Percentiles rank a stretch among this genome's conserved stretches.
These are phyloP conservation scores for Dryadomyces quercus-mongolicae DNA, from an alignment of 2,329 filamentous ascomycete genomes.

Conservation along the genomic window DNA sequence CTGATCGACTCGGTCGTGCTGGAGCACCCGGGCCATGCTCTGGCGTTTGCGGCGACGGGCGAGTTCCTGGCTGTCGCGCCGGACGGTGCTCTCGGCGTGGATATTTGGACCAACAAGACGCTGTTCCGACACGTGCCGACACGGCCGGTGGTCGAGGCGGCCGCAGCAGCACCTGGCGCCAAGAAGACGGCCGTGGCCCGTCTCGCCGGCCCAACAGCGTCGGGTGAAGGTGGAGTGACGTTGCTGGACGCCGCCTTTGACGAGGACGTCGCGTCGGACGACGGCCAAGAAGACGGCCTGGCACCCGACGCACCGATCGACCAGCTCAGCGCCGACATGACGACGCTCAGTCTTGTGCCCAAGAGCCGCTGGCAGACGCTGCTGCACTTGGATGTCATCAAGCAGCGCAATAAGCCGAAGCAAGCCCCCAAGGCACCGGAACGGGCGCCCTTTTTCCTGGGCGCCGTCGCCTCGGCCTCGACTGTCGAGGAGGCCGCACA, in stretches of 20 bases:
- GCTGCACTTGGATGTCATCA: slow-evolving; percentile 82
- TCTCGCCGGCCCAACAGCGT: slow-evolving; percentile 58
- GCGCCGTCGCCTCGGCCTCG: slow-evolving; percentile 10
- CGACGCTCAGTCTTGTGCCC: slow-evolving; percentile 81
- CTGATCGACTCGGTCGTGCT: slow-evolving; percentile 85
- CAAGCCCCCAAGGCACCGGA: slow-evolving; percentile 86
- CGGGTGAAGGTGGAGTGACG: slow-evolving; percentile 68
- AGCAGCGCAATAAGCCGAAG: slow-evolving; percentile 86
- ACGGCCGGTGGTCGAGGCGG: slow-evolving; percentile 61
- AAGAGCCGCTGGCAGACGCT: slow-evolving; percentile 90
- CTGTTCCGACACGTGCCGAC: slow-evolving; percentile 84
- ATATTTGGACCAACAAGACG: slow-evolving; percentile 89
- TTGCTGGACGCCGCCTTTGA: slow-evolving; percentile 67
- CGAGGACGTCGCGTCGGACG: slow-evolving; percentile 30
- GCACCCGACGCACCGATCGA: slow-evolving; percentile 56
- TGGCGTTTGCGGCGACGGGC: slow-evolving; percentile 80
- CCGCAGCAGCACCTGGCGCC: too few species aligned
- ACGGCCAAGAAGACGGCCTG: slow-evolving; percentile 24
- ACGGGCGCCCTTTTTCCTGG: slow-evolving; percentile 54
- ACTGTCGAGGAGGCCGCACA: slow-evolving; percentile 4
- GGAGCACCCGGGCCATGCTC: slow-evolving; percentile 63
- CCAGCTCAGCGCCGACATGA: slow-evolving; percentile 70
- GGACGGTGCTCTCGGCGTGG: slow-evolving; percentile 73
- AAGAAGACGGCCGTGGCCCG: too few species aligned
- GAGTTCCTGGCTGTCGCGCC: slow-evolving; percentile 90